Evolutionary conservation across 495 filamentous ascomycete genomes (phyloP).

Genomic region (Penicillium macrosclerotiorum): DNA sequence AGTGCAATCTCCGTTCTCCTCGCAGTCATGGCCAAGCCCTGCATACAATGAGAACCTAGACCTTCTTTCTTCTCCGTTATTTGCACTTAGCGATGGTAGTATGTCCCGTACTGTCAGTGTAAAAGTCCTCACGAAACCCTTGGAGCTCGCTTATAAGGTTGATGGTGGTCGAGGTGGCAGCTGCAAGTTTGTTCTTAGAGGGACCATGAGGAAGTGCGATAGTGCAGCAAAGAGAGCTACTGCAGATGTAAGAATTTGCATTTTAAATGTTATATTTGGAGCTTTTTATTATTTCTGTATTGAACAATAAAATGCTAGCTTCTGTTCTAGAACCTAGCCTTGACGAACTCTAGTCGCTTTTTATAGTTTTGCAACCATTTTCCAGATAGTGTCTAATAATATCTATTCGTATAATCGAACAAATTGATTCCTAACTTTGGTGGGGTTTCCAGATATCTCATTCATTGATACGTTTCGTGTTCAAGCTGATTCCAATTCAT

Average conservation of each 20-base stretch:
- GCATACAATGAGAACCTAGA: background rate
- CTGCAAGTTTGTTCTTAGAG: conserved; percentile 1
- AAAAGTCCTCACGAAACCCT: conserved; percentile 19
- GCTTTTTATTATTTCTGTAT: too few species aligned
- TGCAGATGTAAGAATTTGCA: background rate
- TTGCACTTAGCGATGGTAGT: conserved; percentile 6
- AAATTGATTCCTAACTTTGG: too few species aligned
- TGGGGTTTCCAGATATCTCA: too few species aligned
- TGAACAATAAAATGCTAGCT: too few species aligned
- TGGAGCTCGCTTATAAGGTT: conserved; percentile 17
- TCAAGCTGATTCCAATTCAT: too few species aligned
- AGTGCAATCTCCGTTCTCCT: conserved; percentile 15
- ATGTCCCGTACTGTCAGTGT: conserved; percentile 7
- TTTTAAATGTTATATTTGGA: too few species aligned
- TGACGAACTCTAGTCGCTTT: too few species aligned
- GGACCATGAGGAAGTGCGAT: background rate
- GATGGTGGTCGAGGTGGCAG: conserved; percentile 4
- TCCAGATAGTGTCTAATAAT: too few species aligned
- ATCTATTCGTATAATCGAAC: too few species aligned
- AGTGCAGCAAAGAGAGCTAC: background rate
- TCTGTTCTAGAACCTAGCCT: too few species aligned
- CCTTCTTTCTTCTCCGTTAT: background rate
- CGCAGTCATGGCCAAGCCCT: conserved; percentile 26
- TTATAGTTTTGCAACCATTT: too few species aligned
- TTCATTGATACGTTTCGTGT: too few species aligned